Conservation (phyloP, 2,329 filamentous ascomycete species). For the Cryphonectria nitschkei region DNA sequence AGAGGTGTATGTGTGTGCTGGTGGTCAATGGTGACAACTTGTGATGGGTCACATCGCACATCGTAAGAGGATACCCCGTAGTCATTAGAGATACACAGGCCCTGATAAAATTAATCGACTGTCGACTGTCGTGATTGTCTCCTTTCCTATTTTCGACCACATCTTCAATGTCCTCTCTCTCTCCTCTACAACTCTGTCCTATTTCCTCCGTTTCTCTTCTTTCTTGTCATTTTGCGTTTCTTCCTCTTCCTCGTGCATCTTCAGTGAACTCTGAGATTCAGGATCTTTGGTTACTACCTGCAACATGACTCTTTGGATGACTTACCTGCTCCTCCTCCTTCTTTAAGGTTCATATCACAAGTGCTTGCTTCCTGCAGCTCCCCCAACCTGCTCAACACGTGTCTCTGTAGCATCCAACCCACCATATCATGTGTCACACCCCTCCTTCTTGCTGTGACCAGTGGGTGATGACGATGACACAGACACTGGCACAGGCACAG, state of each 20-base stretch:
- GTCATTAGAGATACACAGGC: neutral
- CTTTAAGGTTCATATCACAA: neutral
- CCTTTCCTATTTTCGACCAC: neutral
- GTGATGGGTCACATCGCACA: neutral
- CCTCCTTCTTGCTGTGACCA: neutral
- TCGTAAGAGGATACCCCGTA: neutral
- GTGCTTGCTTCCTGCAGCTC: neutral
- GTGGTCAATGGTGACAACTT: neutral
- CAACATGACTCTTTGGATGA: neutral
- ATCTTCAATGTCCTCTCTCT: neutral
- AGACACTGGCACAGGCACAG: neutral
- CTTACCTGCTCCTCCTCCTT: neutral
- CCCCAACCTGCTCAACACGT: neutral
- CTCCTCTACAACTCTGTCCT: neutral
- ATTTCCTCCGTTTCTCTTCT: neutral
- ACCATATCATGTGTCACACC: neutral
- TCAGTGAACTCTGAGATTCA: neutral
- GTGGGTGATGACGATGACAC: neutral
- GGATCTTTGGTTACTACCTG: neutral
- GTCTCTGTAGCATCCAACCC: neutral
- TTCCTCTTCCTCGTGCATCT: neutral
- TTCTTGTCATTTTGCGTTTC: neutral
- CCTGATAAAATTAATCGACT: neutral
- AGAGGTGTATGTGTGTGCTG: neutral
- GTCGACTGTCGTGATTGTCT: neutral